phyloP scores from a whole-genome alignment of 352 stramenopile genomes.

The Phytopythium ostracodes region DNA sequence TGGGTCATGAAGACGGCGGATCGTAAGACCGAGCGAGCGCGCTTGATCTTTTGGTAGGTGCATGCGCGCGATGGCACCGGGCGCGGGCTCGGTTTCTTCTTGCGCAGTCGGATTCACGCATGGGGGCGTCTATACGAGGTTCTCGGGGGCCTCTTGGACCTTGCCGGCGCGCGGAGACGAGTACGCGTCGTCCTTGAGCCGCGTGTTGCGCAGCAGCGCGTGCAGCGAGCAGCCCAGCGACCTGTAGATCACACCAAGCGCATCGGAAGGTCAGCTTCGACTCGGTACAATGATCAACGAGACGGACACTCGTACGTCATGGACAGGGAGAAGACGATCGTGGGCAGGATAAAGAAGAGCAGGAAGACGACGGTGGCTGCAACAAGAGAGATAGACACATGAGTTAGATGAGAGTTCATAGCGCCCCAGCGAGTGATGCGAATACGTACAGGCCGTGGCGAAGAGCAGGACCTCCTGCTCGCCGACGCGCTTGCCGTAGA shows the following conservation, averaged over 20 bases:
- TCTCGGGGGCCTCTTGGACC: conserved; percentile 18
- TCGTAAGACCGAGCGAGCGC: neutral
- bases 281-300: neutral
- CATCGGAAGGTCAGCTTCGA: conserved; percentile 6
- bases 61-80: neutral
- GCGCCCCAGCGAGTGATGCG: neutral
- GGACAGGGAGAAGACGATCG: conserved; percentile 62
- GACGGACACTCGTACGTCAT: conserved; percentile 34
- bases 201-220: conserved; percentile 58
- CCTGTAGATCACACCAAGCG: conserved; percentile 12
- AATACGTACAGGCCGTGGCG: conserved; percentile 49
- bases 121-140: conserved; percentile 30
- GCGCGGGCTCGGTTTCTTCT: neutral
- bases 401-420: neutral
- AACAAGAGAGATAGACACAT: neutral
- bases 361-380: conserved; percentile 66
- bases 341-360: conserved; percentile 69
- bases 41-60: neutral
- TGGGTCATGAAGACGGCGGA: neutral
- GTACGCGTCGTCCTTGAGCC: conserved; percentile 62
- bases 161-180: conserved; percentile 14
- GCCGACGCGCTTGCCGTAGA: conserved; percentile 48
- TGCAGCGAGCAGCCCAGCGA: conserved; percentile 42
- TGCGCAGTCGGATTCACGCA: neutral
- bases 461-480: conserved; percentile 64